Evolutionary conservation across 257 asterid species (phyloP).

Genomic region (Fraxinus cuspidata): DNA sequence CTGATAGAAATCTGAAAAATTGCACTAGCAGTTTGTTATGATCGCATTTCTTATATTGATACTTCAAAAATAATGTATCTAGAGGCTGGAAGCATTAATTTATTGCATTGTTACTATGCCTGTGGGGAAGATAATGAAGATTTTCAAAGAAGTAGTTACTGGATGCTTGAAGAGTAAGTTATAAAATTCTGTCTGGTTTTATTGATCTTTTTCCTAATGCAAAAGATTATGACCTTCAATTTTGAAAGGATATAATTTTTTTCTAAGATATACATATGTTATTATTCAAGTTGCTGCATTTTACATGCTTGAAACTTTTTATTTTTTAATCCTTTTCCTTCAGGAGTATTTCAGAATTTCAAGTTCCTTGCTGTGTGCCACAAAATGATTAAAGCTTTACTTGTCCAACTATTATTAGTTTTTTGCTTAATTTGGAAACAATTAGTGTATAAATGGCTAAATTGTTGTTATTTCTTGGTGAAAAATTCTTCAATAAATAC

Average conservation of each 20-base stretch:
- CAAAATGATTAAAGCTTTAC: background rate
- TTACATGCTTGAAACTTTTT: constrained; percentile 1
- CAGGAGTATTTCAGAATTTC: background rate
- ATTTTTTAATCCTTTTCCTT: background rate
- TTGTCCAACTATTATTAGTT: constrained; percentile 10
- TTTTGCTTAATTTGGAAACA: background rate
- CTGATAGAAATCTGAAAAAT: constrained; percentile 6
- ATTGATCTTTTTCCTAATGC: background rate
- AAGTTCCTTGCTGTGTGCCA: background rate
- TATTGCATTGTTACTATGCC: constrained; percentile 91
- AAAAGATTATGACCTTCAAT: background rate
- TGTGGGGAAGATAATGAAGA: constrained; percentile 85
- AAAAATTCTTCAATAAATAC: background rate
- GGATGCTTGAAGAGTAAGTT: constrained; percentile 98
- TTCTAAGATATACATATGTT: background rate
- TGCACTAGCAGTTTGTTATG: constrained; percentile 25
- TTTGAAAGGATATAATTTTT: background rate
- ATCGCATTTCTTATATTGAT: background rate
- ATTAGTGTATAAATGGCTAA: background rate
- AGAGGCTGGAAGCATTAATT: constrained; percentile 77
- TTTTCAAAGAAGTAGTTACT: constrained; percentile 91
- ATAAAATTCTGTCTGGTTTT: background rate
- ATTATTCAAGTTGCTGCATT: background rate
- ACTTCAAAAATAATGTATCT: constrained; percentile 26
- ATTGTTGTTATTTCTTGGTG: background rate